Conservation (phyloP, 2,329 filamentous ascomycete species). For the Pseudogymnoascus sp. region DNA sequence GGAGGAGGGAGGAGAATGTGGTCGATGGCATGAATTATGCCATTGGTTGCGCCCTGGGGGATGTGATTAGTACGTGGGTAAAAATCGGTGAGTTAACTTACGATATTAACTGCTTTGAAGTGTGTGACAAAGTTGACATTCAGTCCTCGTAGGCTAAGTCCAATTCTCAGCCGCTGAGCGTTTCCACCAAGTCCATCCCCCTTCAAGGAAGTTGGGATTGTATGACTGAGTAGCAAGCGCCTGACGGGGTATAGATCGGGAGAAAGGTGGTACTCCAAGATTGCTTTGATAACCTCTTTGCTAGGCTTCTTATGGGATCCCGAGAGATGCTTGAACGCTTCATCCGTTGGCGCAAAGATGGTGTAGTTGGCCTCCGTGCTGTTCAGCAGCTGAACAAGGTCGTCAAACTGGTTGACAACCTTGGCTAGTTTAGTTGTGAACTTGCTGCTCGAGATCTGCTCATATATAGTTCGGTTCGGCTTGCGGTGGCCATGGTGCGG, state of each 20-base stretch:
- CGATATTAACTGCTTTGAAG: constrained; percentile 63
- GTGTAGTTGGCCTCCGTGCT: constrained; percentile 69
- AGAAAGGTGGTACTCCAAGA: constrained; percentile 70
- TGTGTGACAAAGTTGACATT: constrained; percentile 71
- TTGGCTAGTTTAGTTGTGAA: constrained; percentile 70
- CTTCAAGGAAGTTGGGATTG: constrained; percentile 62
- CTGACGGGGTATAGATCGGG: constrained; percentile 59
- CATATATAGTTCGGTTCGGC: constrained; percentile 67
- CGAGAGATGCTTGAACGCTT: constrained; percentile 61
- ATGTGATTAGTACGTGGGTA: constrained; percentile 6
- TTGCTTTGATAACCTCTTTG: constrained; percentile 61
- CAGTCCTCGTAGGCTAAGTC: constrained; percentile 55
- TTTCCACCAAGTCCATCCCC: constrained; percentile 47
- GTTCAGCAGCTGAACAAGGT: constrained; percentile 68
- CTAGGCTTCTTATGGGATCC: constrained; percentile 50
- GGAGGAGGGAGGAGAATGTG: constrained; percentile 71
- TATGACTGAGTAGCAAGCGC: constrained; percentile 62
- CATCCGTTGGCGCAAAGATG: constrained; percentile 71
- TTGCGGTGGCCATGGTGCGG: constrained; percentile 28
- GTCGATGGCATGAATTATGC: constrained; percentile 72
- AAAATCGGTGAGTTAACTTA: constrained; percentile 33
- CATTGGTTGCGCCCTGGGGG: constrained; percentile 62
- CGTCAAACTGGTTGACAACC: constrained; percentile 64
- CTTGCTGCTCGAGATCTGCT: constrained; percentile 69
- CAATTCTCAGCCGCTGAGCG: constrained; percentile 65